Base-by-base conservation (phyloP, 306 rosid genomes). In the Hylodesmum podocarpum region DNA sequence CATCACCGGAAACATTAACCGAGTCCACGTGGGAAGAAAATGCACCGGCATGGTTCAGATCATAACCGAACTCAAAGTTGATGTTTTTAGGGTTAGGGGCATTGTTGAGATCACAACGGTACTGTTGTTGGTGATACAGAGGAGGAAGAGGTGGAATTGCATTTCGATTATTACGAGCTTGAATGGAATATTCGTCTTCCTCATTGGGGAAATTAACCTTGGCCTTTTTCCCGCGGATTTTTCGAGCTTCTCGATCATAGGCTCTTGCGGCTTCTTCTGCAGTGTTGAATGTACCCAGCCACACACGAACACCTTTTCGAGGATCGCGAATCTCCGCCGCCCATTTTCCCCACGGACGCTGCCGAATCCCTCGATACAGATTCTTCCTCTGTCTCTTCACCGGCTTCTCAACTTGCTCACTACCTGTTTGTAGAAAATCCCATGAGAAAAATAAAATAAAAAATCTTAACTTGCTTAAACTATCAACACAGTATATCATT, bases 321-420 rank as follows among this genome's bases (percentile, higher is more conserved):
- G 98, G 98, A 34, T 94, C 98, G 24, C 97, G 96, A 55, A 94
- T 94, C 89, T 94, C 97, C 0, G 97, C 92, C 0, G 97, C 98
- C 97, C 98, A 94, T 90, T 94, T 94, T 0, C 97, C 97, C 98
- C 96, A 94, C 0, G 96, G 97, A 14, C 98, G 98, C 67, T 87
- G 98, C 27, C 98, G 91, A 22, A 90, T 94, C 25, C 98, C 98
- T 79, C 97, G 72, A 88, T 90, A 94, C 2, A 89, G 88, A 39
- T 92, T 94, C 85, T 92, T 94, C 91, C 98, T 87, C 81, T 86
- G 92, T 79, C 88, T 84, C 77, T 92, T 92, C 64, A 69, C 34
- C 0, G 96, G 95, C 80, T 90, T 90, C 79, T 90, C 89, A 0
- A 25, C 82, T 81, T 47, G 65, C 72, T 64, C 82, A 51, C 21